Percentiles rank a stretch among this genome's conserved stretches.
Evolutionary conservation across 2,329 filamentous ascomycete genomes (phyloP).

Genomic region (Pseudogymnoascus pannorum): DNA sequence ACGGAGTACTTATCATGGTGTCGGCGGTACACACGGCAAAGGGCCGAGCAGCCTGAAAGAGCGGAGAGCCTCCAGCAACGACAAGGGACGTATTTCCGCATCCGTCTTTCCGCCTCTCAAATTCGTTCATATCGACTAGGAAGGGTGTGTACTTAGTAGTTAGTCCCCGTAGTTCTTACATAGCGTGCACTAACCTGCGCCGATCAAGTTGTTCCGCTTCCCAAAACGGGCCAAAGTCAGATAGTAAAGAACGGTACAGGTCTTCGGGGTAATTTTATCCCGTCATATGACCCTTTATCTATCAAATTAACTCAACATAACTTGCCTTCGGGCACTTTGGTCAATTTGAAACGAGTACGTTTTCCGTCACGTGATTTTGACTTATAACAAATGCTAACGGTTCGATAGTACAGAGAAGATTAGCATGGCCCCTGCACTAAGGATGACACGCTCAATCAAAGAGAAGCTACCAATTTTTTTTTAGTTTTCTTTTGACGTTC

Average conservation of each 20-base stretch:
- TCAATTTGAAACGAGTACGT: constrained; percentile 4
- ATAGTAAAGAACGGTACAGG: too few relatives aligned
- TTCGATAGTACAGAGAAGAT: constrained; percentile 55
- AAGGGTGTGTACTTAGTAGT: neutral
- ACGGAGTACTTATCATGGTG: neutral
- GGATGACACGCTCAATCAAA: constrained; percentile 88
- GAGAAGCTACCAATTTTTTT: constrained; percentile 64
- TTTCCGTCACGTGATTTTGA: neutral
- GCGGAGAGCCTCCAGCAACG: neutral
- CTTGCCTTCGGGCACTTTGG: constrained; percentile 1
- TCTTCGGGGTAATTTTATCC: too few relatives aligned
- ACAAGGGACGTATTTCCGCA: constrained; percentile 5
- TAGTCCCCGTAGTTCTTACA: constrained; percentile 5
- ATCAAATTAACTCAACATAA: neutral
- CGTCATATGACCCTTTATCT: neutral
- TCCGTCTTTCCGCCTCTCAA: neutral
- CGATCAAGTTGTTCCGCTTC: neutral
- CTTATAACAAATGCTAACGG: neutral
- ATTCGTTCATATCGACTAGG: neutral
- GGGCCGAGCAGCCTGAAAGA: constrained; percentile 6
- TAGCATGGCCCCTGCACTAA: constrained; percentile 85
- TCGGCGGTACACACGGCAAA: constrained; percentile 6
- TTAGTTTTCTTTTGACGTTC: too few relatives aligned
- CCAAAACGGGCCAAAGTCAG: too few relatives aligned
- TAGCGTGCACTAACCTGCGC: neutral